Conservation (phyloP, 108 stramenopile species). For the Skeletonema grethae region DNA sequence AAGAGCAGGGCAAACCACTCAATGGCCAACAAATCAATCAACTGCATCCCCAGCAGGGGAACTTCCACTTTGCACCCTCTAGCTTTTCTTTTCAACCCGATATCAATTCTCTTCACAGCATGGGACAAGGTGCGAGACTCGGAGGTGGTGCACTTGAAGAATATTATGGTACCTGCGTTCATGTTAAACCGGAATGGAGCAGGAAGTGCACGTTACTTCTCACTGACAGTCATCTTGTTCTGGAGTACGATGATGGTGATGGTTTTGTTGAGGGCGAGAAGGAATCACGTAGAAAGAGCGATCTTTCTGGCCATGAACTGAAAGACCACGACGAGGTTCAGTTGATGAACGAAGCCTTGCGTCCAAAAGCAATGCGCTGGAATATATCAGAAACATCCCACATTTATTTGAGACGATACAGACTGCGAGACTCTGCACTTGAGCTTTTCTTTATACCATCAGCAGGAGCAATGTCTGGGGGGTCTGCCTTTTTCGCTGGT, state of each 20-base stretch:
- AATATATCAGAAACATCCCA: constrained; percentile 89
- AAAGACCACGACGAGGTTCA: constrained; percentile 57
- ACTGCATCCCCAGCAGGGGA: constrained; percentile 55
- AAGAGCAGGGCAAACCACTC: constrained; percentile 21
- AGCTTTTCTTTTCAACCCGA: constrained; percentile 56
- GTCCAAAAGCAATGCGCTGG: constrained; percentile 91
- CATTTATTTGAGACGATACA: constrained; percentile 90
- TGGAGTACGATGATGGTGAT: constrained; percentile 84
- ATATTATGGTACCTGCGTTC: constrained; percentile 81
- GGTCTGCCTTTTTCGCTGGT: constrained; percentile 71
- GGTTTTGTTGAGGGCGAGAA: constrained; percentile 81
- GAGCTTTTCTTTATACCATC: constrained; percentile 96
- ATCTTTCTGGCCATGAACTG: constrained; percentile 31
- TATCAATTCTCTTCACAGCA: constrained; percentile 40
- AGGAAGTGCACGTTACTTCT: constrained; percentile 76
- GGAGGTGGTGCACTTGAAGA: constrained; percentile 62
- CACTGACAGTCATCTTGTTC: constrained; percentile 82
- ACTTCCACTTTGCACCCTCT: constrained; percentile 76
- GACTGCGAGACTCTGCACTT: constrained; percentile 90
- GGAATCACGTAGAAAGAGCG: constrained; percentile 61
- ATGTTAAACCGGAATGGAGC: constrained; percentile 81
- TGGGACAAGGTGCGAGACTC: constrained; percentile 56
- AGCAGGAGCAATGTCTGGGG: constrained; percentile 79
- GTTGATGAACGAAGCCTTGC: constrained; percentile 57
- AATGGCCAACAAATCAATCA: constrained; percentile 49